Evolutionary conservation across 768 basidiomycete species (phyloP).

Genomic region (Megacollybia marginata): DNA sequence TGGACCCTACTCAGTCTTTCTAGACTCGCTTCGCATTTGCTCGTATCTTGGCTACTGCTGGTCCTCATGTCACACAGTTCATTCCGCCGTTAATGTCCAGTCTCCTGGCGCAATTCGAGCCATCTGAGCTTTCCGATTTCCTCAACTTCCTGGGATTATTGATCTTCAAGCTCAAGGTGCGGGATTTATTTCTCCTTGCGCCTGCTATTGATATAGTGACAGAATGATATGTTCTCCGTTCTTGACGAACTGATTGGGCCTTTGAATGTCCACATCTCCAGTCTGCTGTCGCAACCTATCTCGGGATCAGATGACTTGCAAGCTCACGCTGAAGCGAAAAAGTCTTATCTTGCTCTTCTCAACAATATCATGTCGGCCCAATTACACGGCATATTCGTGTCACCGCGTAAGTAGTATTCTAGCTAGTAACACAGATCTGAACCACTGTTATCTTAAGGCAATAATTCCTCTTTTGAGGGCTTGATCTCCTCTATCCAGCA

Average conservation of each 20-base stretch:
- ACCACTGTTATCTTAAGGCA: constrained; percentile 31
- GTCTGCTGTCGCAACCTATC: constrained; percentile 73
- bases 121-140: constrained; percentile 89
- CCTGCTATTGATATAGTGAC: background rate
- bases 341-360: constrained; percentile 80
- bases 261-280: constrained; percentile 73
- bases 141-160: constrained; percentile 91
- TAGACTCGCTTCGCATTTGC: constrained; percentile 93
- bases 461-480: constrained; percentile 58
- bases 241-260: constrained; percentile 88
- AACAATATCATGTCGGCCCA: constrained; percentile 76
- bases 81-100: constrained; percentile 87
- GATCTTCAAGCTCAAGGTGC: constrained; percentile 85
- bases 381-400: constrained; percentile 79
- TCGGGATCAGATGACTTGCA: constrained; percentile 83
- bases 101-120: constrained; percentile 88
- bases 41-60: constrained; percentile 84
- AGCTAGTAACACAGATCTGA: background rate
- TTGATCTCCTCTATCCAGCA: constrained; percentile 69
- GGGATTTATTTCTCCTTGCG: constrained; percentile 4
- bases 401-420: constrained; percentile 58
- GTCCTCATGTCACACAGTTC: constrained; percentile 76
- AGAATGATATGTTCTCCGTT: constrained; percentile 84
- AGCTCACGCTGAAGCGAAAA: constrained; percentile 74
- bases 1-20: constrained; percentile 1